Evolutionary conservation across 306 rosid genomes (phyloP), one percentile per base, ranked within the genome.

Genomic region (Citrullus mucosospermus): DNA sequence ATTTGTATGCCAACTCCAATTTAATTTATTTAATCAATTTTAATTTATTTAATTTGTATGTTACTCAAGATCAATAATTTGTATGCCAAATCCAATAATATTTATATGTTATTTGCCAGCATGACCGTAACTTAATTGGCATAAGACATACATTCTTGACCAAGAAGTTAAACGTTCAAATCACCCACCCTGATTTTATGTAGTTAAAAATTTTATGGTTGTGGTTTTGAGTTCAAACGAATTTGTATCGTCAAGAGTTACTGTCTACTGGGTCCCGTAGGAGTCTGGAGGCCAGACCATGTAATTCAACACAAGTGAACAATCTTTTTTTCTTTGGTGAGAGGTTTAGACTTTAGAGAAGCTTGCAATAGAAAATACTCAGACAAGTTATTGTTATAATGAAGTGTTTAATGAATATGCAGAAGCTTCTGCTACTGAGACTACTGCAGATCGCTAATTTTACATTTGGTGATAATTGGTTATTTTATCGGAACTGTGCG

Each of bases 401-500:
- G 8, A 20, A 22, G 12, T 22, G 13, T 70, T 32, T 70, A 46
- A 46, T 70, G 48, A 65, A 36, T 66, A 9, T 66, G 73, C 5
- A 66, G 30, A 66, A 38, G 22, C 20, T 38, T 38, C 51, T 66
- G 25, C 73, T 66, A 38, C 16, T 18, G 73, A 66, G 30, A 4
- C 8, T 72, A 6, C 60, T 50, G 77, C 25, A 22, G 41, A 36
- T 3, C 4, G 85, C 58, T 32, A 22, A 43, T 63, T 20, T 63
- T 50, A 17, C 63, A 30, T 75, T 53, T 63, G 54, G 20, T 18
- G 50, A 8, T 63, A 13, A 69, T 44, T 78, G 58, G 14, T n/a
- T 54, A 38, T 67, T 81, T 81, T 30, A 32, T 69, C 36, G 65
- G 59, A 76, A 16, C 43, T 55, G 4, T 85, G 20, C 65, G 46